Evolutionary conservation across 306 rosid genomes (phyloP).

Genomic region (Prunus mira): DNA sequence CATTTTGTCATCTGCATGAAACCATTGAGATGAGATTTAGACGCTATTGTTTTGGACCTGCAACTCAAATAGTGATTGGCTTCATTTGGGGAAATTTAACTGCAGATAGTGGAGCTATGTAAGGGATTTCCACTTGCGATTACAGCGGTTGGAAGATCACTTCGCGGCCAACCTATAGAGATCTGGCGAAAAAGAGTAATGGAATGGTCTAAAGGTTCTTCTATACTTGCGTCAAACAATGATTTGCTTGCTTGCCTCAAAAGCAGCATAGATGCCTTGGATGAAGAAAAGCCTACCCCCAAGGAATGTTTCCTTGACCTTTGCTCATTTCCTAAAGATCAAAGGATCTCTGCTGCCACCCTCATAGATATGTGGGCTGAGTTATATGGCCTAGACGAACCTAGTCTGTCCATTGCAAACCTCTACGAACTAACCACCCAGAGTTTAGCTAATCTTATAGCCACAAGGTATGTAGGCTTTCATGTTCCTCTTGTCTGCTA

Average conservation of each 20-base stretch:
- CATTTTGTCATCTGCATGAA: slow-evolving; percentile 22
- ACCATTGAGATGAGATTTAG: not conserved
- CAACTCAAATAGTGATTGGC: no score
- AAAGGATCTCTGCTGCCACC: slow-evolving; percentile 47
- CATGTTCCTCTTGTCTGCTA: not conserved
- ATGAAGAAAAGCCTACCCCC: slow-evolving; percentile 11
- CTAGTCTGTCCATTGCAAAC: slow-evolving; percentile 23
- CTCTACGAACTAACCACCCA: slow-evolving; percentile 29
- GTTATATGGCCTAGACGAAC: slow-evolving; percentile 33
- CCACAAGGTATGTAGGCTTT: not conserved
- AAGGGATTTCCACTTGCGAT: slow-evolving; percentile 51
- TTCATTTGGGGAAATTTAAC: not conserved
- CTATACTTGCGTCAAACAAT: slow-evolving; percentile 19
- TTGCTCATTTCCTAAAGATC: slow-evolving; percentile 56
- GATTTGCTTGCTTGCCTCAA: slow-evolving; percentile 37
- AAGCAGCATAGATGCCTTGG: slow-evolving; percentile 33
- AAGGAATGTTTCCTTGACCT: slow-evolving; percentile 61
- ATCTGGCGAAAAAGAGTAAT: slow-evolving; percentile 30
- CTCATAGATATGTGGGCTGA: slow-evolving; percentile 66
- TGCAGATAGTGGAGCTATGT: slow-evolving; percentile 50
- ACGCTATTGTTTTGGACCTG: not conserved
- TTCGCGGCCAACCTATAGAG: slow-evolving; percentile 7
- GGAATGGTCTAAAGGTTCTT: slow-evolving; percentile 22
- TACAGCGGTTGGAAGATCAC: slow-evolving; percentile 37
- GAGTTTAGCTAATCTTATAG: slow-evolving; percentile 37